phyloP scores from a whole-genome alignment of 2,329 filamentous ascomycete genomes.

The Cladosporium phlei region DNA sequence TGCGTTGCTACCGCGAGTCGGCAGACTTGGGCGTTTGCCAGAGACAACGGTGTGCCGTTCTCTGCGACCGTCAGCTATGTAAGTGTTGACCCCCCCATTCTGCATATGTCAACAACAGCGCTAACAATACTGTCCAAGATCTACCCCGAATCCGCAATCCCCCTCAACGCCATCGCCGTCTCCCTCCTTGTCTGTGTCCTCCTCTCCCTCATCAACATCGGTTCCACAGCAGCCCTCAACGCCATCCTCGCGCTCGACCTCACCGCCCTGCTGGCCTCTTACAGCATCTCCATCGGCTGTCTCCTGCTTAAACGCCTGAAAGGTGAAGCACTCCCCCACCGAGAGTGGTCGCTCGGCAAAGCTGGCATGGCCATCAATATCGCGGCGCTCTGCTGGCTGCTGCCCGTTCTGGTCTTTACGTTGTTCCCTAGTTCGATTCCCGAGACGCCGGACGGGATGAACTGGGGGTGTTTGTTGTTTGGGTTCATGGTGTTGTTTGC shows the following conservation, averaged over 20 bases:
- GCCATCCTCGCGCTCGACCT: constrained; percentile 39
- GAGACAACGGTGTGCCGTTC: constrained; percentile 16
- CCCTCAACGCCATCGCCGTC: constrained; percentile 23
- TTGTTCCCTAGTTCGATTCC: constrained; percentile 39
- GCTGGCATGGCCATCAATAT: constrained; percentile 35
- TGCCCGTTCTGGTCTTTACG: constrained; percentile 44
- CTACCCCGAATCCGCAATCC: constrained; percentile 18
- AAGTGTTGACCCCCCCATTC: neutral
- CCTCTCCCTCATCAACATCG: constrained; percentile 35
- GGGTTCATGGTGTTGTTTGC: constrained; percentile 36
- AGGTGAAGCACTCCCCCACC: constrained; percentile 31
- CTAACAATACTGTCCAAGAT: neutral
- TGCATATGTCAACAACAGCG: neutral
- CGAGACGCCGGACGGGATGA: constrained; percentile 38
- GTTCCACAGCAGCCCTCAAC: constrained; percentile 38
- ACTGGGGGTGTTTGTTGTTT: constrained; percentile 46
- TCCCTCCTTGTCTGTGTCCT: constrained; percentile 23
- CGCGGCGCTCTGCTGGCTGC: constrained; percentile 35
- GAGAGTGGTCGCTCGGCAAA: constrained; percentile 35
- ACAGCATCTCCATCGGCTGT: constrained; percentile 35
- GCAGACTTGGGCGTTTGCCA: constrained; percentile 32
- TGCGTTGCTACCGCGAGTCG: constrained; percentile 36
- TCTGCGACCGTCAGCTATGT: constrained; percentile 20
- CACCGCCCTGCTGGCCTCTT: constrained; percentile 37
- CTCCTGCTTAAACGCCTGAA: constrained; percentile 35